A percentile compares a stretch with the other conserved stretches of the same genome.
Evolutionary conservation across 2,329 filamentous ascomycete genomes (phyloP).

Genomic region (Trichophyton mentagrophytes): DNA sequence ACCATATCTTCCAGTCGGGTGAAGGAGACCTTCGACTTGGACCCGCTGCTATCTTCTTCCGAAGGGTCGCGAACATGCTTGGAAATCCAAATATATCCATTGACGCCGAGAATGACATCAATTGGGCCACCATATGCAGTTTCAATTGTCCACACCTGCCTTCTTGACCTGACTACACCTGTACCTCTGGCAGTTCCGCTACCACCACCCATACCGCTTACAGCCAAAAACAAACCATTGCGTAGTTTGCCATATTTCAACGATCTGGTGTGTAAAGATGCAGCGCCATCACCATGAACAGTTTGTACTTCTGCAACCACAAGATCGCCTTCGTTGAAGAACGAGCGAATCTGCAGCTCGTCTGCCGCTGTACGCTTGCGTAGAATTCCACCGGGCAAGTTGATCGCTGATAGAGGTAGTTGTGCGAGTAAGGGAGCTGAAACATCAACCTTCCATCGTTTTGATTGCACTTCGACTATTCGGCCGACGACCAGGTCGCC

Average conservation of each 20-base stretch:
- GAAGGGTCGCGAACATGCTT: slow-evolving; percentile 50
- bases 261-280: slow-evolving; percentile 76
- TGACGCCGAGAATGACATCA: slow-evolving; percentile 83
- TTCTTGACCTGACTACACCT: slow-evolving; percentile 68
- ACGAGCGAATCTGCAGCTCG: slow-evolving; percentile 92
- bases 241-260: slow-evolving; percentile 90
- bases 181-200: slow-evolving; percentile 58
- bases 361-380: slow-evolving; percentile 87
- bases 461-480: slow-evolving; percentile 86
- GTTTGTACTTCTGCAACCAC: slow-evolving; percentile 90
- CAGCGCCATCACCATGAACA: slow-evolving; percentile 72
- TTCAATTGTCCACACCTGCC: slow-evolving; percentile 73
- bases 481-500: slow-evolving; percentile 89
- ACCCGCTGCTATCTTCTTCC: slow-evolving; percentile 15
- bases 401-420: slow-evolving; percentile 79
- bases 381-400: slow-evolving; percentile 84
- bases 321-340: slow-evolving; percentile 90
- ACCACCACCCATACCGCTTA: slow-evolving; percentile 64
- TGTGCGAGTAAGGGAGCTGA: slow-evolving; percentile 74
- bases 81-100: slow-evolving; percentile 92
- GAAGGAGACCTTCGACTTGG: slow-evolving; percentile 41
- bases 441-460: slow-evolving; percentile 90
- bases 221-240: slow-evolving; percentile 79
- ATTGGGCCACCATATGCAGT: slow-evolving; percentile 44
- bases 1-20: slow-evolving; percentile 81